Evolutionary conservation across 495 filamentous ascomycete species (phyloP), one percentile per base, ranked within the genome.

Genomic region (Tuber magnatum): DNA sequence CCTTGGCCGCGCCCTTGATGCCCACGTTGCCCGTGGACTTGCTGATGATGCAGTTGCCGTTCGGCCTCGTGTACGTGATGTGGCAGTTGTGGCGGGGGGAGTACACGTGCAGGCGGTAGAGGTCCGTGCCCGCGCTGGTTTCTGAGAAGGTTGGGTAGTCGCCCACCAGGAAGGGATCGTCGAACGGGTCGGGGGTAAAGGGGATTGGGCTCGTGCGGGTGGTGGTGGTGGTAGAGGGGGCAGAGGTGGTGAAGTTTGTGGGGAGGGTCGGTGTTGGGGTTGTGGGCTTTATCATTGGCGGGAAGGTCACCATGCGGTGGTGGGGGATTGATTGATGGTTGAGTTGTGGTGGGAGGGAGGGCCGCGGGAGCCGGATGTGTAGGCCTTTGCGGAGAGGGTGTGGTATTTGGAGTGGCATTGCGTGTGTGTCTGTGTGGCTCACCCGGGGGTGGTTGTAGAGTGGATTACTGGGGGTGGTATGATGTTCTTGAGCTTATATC

Each of bases 31-130:
- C 95, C 61, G 90, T 86, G 41, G 90, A 91, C 76, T 94, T 83
- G 14, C 90, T 92, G 78, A 99, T 84, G 41, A 97, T 84, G 3
- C 92, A 86, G 75, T 91, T 87, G 20, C 92, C 90, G 74, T 94
- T 90, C 24, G 94, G 94, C 79, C 88, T 88, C 51, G 92, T 92
- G 77, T 97, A 86, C 9, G 94, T 96, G 83, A 99, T 87, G 82
- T 97, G 92, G 20, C 92, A 92, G 86, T 99, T 99, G 87, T 97
- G 95, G 86, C 92, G 95, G 77, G 90, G 89, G 48, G 90, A 82
- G 84, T 89, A 96, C 83, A 99, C 87, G 86, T 97, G 93, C 74
- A 99, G 88, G 80, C 94, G 92, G 85, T 95, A 91, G 14, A 91
- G 88, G 73, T 80, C 76, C 39, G 6, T 3, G 10, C n/a, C 20